Base-by-base conservation (phyloP, 495 filamentous ascomycete species). In the Aspergillus biplanus region DNA sequence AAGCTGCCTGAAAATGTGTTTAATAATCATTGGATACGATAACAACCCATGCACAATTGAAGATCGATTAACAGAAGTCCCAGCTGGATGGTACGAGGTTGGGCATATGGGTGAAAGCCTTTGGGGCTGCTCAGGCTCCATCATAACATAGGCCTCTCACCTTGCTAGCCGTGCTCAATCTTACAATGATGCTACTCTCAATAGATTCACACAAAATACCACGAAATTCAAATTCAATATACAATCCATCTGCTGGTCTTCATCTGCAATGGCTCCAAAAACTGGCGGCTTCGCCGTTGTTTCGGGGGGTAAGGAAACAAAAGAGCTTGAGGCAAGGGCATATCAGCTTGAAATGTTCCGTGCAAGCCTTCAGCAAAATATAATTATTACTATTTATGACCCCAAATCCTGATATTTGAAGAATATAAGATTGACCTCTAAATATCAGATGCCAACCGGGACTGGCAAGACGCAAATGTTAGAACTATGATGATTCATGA, bases 1-100 rank as follows among this genome's bases (percentile, higher is more conserved):
- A 48, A n/a, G 46, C 46, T 48, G 16, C 46, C 16, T 21, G 16
- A 21, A 48, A 48, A 48, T 48, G 46, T 48, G 46, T 48, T n/a
- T 21, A 48, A 15, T 15, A 4, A 15, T 48, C 1, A 48, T 48
- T 48, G 46, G 46, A 15, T n/a, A 48, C 46, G 16, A 48, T 48
- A 48, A 3, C 7, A n/a, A 48, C 46, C 16, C 13, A 21, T 48
- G 46, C 4, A 48, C 16, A 21, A 13, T 7, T 48, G 46, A 21
- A 48, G 7, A 13, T 12, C 6, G 46, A 48, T 48, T 15, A 48
- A 48, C 46, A 15, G 46, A 21, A 21, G 46, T 15, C 46, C 3
- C 16, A 48, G n/a, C 46, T 48, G 16, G 12, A 48, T 15, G 13
- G 12, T 6, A 21, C 46, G 1, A 48, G 46, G 16, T 48, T 48